phyloP scores from a whole-genome alignment of 202 grass and related monocot species.

The Saccharum hybrid region DNA sequence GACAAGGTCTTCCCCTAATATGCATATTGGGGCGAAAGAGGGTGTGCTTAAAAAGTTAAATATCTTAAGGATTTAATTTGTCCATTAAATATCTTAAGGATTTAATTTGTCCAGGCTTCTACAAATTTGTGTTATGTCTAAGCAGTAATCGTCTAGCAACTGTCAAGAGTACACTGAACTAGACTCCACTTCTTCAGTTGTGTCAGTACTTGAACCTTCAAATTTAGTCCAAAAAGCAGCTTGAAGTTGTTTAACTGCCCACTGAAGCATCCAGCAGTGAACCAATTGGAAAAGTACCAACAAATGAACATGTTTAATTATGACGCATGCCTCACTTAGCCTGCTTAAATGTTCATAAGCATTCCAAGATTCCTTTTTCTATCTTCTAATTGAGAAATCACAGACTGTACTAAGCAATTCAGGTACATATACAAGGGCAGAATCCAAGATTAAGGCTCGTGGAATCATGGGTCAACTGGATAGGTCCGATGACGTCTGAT shows the following conservation, averaged over 20 bases:
- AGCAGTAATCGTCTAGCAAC: neutral
- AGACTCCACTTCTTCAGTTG: constrained; percentile 4
- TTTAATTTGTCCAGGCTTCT: neutral
- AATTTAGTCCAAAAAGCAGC: neutral
- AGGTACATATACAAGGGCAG: constrained; percentile 13
- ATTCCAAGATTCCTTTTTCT: constrained; percentile 3
- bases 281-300: neutral
- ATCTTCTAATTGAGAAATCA: neutral
- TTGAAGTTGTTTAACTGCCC: constrained; percentile 5
- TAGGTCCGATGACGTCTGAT: constrained; percentile 1
- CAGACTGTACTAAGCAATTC: neutral
- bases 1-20: neutral
- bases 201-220: neutral
- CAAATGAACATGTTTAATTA: constrained; percentile 12
- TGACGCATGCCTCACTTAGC: neutral
- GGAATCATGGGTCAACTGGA: neutral
- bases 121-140: constrained; percentile 15
- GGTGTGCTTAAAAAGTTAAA: constrained; percentile 3
- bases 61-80: no score
- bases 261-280: neutral
- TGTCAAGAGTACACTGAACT: neutral
- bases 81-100: no score
- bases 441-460: neutral
- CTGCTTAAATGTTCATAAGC: constrained; percentile 7
- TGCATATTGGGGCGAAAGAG: neutral